These are phyloP conservation scores for Staphylotrichum longicolle DNA, from an alignment of 495 filamentous ascomycete species.

Conservation along the genomic window DNA sequence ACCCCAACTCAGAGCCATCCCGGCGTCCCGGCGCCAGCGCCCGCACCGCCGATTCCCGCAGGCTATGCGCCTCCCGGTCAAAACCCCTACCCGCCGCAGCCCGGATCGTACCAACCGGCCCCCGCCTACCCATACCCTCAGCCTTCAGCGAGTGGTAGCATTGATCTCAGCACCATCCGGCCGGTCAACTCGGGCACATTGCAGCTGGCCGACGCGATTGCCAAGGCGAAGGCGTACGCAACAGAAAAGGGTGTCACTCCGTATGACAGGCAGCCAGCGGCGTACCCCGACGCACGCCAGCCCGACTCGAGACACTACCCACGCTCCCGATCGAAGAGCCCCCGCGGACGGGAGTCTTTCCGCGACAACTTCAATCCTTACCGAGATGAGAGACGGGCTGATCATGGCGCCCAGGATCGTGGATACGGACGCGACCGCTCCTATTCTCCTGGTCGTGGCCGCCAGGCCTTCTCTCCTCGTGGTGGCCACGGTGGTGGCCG, in stretches of 20 bases:
- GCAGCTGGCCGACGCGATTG: slow-evolving; percentile 69
- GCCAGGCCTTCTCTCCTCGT: slow-evolving; percentile 51
- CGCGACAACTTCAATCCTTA: slow-evolving; percentile 73
- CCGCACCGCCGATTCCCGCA: slow-evolving; percentile 14
- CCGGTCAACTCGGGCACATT: slow-evolving; percentile 71
- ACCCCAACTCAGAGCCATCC: slow-evolving; percentile 48
- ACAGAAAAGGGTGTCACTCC: slow-evolving; percentile 63
- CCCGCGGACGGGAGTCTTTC: slow-evolving; percentile 58
- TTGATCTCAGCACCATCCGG: slow-evolving; percentile 73
- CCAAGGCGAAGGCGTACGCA: slow-evolving; percentile 68
- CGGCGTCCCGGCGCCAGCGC: slow-evolving; percentile 34
- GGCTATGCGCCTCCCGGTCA: slow-evolving; percentile 31
- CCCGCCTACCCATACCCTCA: slow-evolving; percentile 58
- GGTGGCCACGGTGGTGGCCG: slow-evolving; percentile 41
- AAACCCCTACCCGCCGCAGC: slow-evolving; percentile 40
- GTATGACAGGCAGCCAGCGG: slow-evolving; percentile 44
- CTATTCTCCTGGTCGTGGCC: slow-evolving; percentile 55
- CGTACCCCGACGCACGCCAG: slow-evolving; percentile 45
- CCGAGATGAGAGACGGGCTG: slow-evolving; percentile 65
- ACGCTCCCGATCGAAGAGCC: slow-evolving; percentile 69
- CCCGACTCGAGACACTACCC: slow-evolving; percentile 50
- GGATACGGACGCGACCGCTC: slow-evolving; percentile 63
- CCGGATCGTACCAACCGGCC: slow-evolving; percentile 42
- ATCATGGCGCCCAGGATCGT: slow-evolving; percentile 38
- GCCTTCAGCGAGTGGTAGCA: slow-evolving; percentile 63